Evolutionary conservation across 768 basidiomycete species (phyloP).

Genomic region (Tulasnella sp.): DNA sequence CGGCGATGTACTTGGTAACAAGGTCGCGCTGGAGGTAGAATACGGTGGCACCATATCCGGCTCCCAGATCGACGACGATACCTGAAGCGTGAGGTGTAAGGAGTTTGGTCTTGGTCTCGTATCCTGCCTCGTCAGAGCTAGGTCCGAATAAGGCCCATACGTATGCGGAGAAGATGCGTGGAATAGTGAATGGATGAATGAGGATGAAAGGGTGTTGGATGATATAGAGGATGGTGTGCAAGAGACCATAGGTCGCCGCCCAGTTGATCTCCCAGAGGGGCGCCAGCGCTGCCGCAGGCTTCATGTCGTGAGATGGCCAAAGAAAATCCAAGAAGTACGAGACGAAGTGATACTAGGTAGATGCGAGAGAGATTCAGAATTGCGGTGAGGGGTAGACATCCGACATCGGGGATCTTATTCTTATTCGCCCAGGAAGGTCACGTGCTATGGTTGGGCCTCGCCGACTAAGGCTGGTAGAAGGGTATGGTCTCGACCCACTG

Average conservation of each 20-base stretch:
- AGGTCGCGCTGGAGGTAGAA: conserved; percentile 45
- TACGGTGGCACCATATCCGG: conserved; percentile 55
- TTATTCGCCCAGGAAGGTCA: too few species aligned
- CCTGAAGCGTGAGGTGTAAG: conserved; percentile 45
- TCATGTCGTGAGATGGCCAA: too few species aligned
- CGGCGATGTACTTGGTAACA: conserved; percentile 58
- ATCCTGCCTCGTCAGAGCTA: conserved; percentile 37
- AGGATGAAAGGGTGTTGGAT: conserved; percentile 36
- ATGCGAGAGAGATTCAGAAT: too few species aligned
- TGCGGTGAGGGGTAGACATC: too few species aligned
- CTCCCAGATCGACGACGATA: conserved; percentile 56
- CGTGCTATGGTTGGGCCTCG: too few species aligned
- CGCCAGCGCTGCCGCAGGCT: too few species aligned
- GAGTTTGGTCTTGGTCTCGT: conserved; percentile 36
- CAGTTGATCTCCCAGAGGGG: too few species aligned
- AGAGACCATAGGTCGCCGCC: conserved; percentile 23
- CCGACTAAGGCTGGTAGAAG: too few species aligned
- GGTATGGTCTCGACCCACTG: too few species aligned
- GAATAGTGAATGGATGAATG: conserved; percentile 36
- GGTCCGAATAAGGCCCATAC: conserved; percentile 46
- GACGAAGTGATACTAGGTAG: too few species aligned
- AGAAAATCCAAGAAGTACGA: too few species aligned
- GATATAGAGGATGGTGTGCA: conserved; percentile 40
- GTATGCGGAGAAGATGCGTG: conserved; percentile 46
- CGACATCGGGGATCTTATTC: too few species aligned